Evolutionary conservation across 106 monocot genomes (phyloP), one percentile per base, ranked within the genome.

Genomic region (Triglochin maritima): DNA sequence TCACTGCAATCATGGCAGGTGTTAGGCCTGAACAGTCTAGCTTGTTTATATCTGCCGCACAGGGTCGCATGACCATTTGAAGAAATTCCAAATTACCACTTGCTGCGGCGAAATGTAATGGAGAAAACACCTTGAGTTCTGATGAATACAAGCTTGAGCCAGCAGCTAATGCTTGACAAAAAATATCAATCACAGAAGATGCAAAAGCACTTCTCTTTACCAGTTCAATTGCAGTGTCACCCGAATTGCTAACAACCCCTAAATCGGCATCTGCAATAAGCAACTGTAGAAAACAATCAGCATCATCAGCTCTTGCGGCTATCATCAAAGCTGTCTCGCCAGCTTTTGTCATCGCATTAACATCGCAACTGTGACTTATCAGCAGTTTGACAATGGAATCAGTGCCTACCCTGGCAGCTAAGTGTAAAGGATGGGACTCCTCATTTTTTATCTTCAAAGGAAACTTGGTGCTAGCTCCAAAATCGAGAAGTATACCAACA

Each of bases 241-340:
- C 84, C 44, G 68, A 52, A 65, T 49, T 16, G 53, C 74, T 84
- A 11, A 65, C 48, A 12, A 79, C 43, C n/a, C 81, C 84, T 6
- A 87, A 17, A 53, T 87, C 84, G 4, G 81, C 83, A 42, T 81
- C 87, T 15, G 64, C 68, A 49, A 56, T 53, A 14, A 81, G 44
- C 12, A 84, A 65, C 57, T 76, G 76, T n/a, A 67, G 44, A 56
- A 88, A 81, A 53, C 76, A 81, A 59, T 81, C 84, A 3, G 64
- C 73, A 44, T 63, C 61, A 52, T 76, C 68, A 44, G 63, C 50
- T 63, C 63, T 79, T 17, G 87, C 84, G 44, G 79, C 79, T 2
- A 77, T n/a, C 81, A 84, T 88, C 15, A 84, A 56, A 49, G 81
- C 73, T 56, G 87, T 88, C 53, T 88, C 87, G 10, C 87, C 84